Conservation (phyloP, 768 basidiomycete species). For the Mycena belliarum region DNA sequence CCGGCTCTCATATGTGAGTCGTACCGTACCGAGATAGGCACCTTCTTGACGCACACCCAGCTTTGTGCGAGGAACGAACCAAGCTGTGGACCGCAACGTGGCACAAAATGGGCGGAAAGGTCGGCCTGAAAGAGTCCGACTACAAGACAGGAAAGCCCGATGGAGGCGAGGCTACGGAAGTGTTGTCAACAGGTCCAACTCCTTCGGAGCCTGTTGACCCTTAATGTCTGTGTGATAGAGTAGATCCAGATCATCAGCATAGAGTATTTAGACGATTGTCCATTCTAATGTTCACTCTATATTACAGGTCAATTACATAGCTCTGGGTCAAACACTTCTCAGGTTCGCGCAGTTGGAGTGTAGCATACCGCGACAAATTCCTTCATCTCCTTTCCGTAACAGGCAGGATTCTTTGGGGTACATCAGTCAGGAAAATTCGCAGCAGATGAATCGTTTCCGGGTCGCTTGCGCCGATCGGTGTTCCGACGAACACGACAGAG, state of each 20-base stretch:
- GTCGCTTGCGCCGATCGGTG: constrained; percentile 56
- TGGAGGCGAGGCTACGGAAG: not conserved
- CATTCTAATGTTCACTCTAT: too few relatives aligned
- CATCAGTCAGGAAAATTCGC: too few relatives aligned
- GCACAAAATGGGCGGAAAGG: constrained; percentile 62
- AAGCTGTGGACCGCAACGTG: constrained; percentile 59
- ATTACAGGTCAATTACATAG: too few relatives aligned
- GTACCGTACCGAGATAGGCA: not conserved
- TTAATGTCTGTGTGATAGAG: too few relatives aligned
- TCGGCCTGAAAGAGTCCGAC: constrained; percentile 81
- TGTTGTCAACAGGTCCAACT: not conserved
- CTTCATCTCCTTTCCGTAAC: too few relatives aligned
- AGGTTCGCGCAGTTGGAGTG: too few relatives aligned
- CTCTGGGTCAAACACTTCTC: too few relatives aligned
- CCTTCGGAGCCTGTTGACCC: not conserved
- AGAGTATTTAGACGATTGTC: not conserved
- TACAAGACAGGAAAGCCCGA: constrained; percentile 47
- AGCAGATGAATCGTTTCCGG: too few relatives aligned
- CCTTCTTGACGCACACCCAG: not conserved
- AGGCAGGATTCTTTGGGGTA: too few relatives aligned
- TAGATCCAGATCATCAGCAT: not conserved
- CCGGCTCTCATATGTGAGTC: constrained; percentile 48
- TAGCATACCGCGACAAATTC: too few relatives aligned
- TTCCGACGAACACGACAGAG: constrained; percentile 46
- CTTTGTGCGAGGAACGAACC: constrained; percentile 51